phyloP scores from a whole-genome alignment of 352 stramenopile genomes.

The Globisporangium splendens region DNA sequence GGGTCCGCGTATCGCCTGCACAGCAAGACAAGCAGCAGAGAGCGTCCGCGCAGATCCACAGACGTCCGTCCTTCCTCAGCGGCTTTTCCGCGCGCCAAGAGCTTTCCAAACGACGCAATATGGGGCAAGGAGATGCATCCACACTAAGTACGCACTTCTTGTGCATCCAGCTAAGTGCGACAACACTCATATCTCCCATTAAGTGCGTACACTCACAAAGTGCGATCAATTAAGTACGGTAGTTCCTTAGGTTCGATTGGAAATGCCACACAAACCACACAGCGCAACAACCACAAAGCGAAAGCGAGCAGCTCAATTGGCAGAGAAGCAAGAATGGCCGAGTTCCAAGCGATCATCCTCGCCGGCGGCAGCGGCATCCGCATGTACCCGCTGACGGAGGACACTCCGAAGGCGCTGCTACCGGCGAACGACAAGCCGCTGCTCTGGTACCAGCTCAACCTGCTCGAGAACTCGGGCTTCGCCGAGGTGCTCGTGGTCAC shows the following conservation, averaged over 20 bases:
- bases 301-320: not conserved
- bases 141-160: not conserved
- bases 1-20: too few species aligned
- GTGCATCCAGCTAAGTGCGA: slow-evolving; percentile 3
- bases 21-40: too few species aligned
- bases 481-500: slow-evolving; percentile 73
- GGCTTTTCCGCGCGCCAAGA: too few species aligned
- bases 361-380: slow-evolving; percentile 75
- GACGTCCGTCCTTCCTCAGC: too few species aligned
- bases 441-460: slow-evolving; percentile 78
- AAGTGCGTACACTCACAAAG: slow-evolving; percentile 4
- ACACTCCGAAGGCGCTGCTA: slow-evolving; percentile 72
- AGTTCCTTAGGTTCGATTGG: not conserved
- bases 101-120: not conserved
- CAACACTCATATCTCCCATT: not conserved
- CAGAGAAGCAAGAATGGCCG: slow-evolving; percentile 39
- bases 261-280: not conserved
- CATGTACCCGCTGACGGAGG: slow-evolving; percentile 74
- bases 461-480: slow-evolving; percentile 80
- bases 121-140: not conserved
- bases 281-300: not conserved
- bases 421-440: slow-evolving; percentile 60
- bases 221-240: not conserved
- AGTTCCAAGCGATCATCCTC: slow-evolving; percentile 85
- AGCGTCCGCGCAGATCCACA: too few species aligned